Base-by-base conservation (phyloP, 2,329 filamentous ascomycete genomes). In the Cercospora sp. region DNA sequence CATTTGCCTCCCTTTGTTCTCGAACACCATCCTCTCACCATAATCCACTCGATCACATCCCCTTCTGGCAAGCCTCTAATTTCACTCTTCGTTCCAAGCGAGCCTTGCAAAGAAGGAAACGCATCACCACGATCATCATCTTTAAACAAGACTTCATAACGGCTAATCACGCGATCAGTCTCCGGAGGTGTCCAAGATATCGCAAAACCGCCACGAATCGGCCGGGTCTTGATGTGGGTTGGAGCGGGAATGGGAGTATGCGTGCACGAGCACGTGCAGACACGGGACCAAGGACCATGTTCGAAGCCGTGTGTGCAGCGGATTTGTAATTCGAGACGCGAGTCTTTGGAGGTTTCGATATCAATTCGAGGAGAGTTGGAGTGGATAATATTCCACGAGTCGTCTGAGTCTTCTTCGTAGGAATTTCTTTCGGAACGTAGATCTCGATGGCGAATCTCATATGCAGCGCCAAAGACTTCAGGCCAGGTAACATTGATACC, bases 381-480 rank as follows among this genome's bases (percentile, higher is more conserved):
- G 26, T 53, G 64, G 13, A 28, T 65, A 37, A 32, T 21, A 13
- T 32, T 53, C 65, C 59, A 53, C 7, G 60, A 30, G 13, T 26
- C 60, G 30, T 32, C 13, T 12, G n/a, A 5, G 5, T 58, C 24
- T 28, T n/a, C 53, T 13, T 28, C 53, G 16, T 61, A 24, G 12
- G 18, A 24, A 8, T 16, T 13, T 9, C 45, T 63, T 26, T 13
- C 28, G 18, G 40, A 18, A 9, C 32, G 10, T n/a, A 26, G 12
- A 57, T 66, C 68, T 68, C 70, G 66, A 24, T 62, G 57, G 12
- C 70, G 64, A 13, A 69, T 62, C 40, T 71, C 60, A n/a, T 71
- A 72, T 10, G 63, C 65, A 6, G 66, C 66, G 24, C 72, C 70
- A 49, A 69, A 73, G 16, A 72, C 70, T n/a, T 65, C 64, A 12